Evolutionary conservation across 148 eudicot genomes (phyloP).

Genomic region (Bassia scoparia): DNA sequence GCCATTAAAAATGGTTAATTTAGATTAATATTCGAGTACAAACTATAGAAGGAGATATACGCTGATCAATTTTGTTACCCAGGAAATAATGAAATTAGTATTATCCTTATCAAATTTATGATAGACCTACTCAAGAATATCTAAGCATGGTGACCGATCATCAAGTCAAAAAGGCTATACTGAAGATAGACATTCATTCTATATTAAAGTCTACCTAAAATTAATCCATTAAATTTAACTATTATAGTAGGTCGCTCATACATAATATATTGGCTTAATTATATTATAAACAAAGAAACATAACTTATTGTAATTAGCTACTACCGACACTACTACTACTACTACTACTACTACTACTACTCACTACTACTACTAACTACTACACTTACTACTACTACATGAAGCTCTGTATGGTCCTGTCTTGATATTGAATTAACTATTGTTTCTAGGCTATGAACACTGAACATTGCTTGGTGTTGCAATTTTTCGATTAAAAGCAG

Average conservation of each 20-base stretch:
- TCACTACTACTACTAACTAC: no score
- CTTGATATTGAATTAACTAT: conserved; percentile 18
- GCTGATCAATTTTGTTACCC: no score
- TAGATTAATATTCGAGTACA: no score
- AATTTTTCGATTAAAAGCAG: conserved; percentile 23
- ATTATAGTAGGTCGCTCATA: neutral
- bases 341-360: no score
- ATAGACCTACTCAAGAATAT: no score
- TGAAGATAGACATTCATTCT: no score
- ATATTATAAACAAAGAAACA: neutral
- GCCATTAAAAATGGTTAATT: no score
- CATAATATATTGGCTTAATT: neutral
- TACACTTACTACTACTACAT: neutral
- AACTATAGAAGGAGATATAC: no score
- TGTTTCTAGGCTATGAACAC: conserved; percentile 10
- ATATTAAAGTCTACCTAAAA: neutral
- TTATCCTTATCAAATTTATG: no score
- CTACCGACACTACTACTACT: no score
- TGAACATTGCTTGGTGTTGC: conserved; percentile 28
- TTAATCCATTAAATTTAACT: neutral
- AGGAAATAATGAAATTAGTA: no score
- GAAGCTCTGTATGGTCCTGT: conserved; percentile 15
- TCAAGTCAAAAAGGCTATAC: no score
- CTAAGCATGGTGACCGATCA: neutral
- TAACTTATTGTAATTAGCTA: conserved; percentile 6